Conservation (phyloP, 306 rosid species). For the Acacia melanoxylon region DNA sequence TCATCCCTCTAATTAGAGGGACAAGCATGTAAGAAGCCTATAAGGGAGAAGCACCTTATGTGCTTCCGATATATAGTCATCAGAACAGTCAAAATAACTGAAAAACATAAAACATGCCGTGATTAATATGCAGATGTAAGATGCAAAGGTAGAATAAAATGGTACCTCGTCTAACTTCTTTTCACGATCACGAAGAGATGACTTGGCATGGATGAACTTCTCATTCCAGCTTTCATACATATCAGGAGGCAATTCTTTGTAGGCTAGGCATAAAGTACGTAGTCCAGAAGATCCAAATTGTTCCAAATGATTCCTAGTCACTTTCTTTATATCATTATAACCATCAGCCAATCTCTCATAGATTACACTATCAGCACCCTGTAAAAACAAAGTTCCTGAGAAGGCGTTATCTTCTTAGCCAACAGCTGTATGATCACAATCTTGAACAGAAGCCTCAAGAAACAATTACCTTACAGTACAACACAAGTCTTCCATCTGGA, state of each 20-base stretch:
- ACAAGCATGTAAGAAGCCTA: no score
- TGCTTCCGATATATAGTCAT: neutral
- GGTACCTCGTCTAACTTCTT: slow-evolving; percentile 81
- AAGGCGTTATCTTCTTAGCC: slow-evolving; percentile 28
- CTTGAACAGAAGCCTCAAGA: slow-evolving; percentile 19
- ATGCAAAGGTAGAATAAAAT: neutral
- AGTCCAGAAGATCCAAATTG: slow-evolving; percentile 72
- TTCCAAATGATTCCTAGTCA: slow-evolving; percentile 67
- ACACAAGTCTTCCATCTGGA: slow-evolving; percentile 73
- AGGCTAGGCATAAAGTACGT: slow-evolving; percentile 78
- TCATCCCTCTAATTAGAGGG: no score
- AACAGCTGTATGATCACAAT: slow-evolving; percentile 18
- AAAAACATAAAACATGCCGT: neutral
- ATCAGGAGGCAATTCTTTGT: slow-evolving; percentile 60
- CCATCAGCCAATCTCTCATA: slow-evolving; percentile 67
- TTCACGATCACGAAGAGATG: slow-evolving; percentile 76
- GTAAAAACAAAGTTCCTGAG: slow-evolving; percentile 36
- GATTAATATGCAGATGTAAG: neutral
- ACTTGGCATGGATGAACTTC: slow-evolving; percentile 72
- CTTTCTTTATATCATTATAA: slow-evolving; percentile 53
- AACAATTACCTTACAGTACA: slow-evolving; percentile 73
- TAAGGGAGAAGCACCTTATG: no score
- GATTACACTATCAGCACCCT: slow-evolving; percentile 82
- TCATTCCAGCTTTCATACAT: slow-evolving; percentile 80
- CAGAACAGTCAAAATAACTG: neutral